Conservation (phyloP, 768 basidiomycete species). For the Mycena galopus region DNA sequence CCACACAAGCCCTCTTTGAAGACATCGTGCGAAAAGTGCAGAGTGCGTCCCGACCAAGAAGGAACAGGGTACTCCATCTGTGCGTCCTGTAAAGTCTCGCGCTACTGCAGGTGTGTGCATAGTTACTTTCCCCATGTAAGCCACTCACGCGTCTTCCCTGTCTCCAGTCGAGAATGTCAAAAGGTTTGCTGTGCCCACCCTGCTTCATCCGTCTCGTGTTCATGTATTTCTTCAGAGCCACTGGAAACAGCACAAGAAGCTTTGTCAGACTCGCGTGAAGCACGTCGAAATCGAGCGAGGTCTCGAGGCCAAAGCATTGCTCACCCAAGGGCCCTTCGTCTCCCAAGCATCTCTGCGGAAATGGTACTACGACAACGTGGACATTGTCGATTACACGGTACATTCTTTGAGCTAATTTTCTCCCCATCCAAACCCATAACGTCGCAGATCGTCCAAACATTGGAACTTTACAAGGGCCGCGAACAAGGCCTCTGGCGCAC, state of each 20-base stretch:
- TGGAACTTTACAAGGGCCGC: constrained; percentile 30
- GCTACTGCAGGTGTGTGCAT: constrained; percentile 28
- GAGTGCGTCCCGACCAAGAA: constrained; percentile 20
- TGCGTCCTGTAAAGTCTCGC: constrained; percentile 17
- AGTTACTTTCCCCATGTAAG: not conserved
- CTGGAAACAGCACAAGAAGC: constrained; percentile 30
- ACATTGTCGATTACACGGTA: constrained; percentile 31
- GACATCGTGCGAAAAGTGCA: constrained; percentile 23
- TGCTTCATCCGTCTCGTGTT: not conserved
- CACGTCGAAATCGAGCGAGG: not conserved
- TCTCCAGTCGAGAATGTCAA: constrained; percentile 26
- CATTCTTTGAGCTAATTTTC: not conserved
- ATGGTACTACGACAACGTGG: constrained; percentile 37
- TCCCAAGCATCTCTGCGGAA: constrained; percentile 25
- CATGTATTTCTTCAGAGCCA: constrained; percentile 5
- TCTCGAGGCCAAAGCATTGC: constrained; percentile 10
- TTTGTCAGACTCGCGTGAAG: not conserved
- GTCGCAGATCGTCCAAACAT: constrained; percentile 24
- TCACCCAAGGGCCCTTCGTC: constrained; percentile 11
- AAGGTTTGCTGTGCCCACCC: not conserved
- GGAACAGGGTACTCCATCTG: constrained; percentile 16
- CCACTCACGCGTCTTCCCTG: not conserved
- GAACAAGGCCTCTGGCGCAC: constrained; percentile 23
- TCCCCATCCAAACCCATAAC: not conserved
- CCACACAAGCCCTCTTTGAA: constrained; percentile 27